A percentile compares a stretch with the other conserved stretches of the same genome.
Evolutionary conservation across 805 yeast genomes (phyloP).

Genomic region (Pichia nanzhaoensis): DNA sequence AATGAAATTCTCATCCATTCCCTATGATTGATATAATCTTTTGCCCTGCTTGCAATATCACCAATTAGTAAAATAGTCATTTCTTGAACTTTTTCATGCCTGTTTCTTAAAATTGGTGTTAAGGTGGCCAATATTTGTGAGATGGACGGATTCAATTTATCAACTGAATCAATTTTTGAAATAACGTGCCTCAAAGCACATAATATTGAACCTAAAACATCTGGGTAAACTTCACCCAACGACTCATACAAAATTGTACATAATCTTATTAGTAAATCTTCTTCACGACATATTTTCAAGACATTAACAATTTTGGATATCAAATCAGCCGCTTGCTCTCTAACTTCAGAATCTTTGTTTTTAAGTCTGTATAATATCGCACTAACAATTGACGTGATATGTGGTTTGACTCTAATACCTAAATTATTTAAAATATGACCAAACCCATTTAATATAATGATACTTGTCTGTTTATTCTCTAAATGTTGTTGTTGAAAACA

Average conservation of each 20-base stretch:
- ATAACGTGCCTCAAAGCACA: slow-evolving; percentile 64
- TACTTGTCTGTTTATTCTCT: slow-evolving; percentile 34
- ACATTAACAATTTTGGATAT: slow-evolving; percentile 61
- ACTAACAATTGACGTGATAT: slow-evolving; percentile 63
- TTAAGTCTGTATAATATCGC: slow-evolving; percentile 66
- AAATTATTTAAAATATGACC: slow-evolving; percentile 57
- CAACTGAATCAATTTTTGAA: slow-evolving; percentile 45
- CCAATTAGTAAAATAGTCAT: slow-evolving; percentile 75
- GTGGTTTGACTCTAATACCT: slow-evolving; percentile 61
- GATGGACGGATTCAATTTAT: slow-evolving; percentile 69
- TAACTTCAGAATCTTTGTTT: slow-evolving; percentile 60
- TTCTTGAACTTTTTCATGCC: slow-evolving; percentile 88
- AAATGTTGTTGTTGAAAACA: slow-evolving; percentile 74
- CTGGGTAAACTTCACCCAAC: slow-evolving; percentile 91
- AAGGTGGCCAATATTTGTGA: slow-evolving; percentile 78
- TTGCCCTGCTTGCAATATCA: slow-evolving; percentile 67
- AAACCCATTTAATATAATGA: slow-evolving; percentile 52
- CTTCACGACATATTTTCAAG: slow-evolving; percentile 57
- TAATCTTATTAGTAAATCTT: slow-evolving; percentile 55
- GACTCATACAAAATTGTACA: slow-evolving; percentile 80
- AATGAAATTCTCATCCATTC: slow-evolving; percentile 98
- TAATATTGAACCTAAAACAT: slow-evolving; percentile 80
- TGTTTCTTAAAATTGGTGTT: slow-evolving; percentile 84
- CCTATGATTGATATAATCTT: slow-evolving; percentile 78
- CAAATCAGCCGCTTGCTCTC: slow-evolving; percentile 82